Percentiles rank a stretch among this genome's conserved stretches.
Evolutionary conservation across 1,284 basidiomycete species (phyloP).

Genomic region (Trichosporon ovoides): DNA sequence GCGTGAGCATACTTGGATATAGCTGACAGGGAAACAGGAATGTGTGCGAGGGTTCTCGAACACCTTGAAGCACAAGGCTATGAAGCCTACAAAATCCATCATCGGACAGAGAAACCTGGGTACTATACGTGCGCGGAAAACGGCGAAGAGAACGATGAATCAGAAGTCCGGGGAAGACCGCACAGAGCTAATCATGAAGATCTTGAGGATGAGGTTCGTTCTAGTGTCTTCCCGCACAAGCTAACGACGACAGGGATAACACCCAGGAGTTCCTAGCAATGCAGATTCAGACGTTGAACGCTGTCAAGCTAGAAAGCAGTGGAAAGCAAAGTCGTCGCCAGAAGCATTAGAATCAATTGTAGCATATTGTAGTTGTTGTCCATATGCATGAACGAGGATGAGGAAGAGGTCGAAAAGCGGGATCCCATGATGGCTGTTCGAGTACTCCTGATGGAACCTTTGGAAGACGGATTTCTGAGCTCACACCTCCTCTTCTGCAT

Average conservation of each 20-base stretch:
- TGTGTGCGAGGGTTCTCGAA: conserved; percentile 76
- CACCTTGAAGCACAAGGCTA: conserved; percentile 64
- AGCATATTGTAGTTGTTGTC: conserved; percentile 9
- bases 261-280: conserved; percentile 85
- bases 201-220: conserved; percentile 84
- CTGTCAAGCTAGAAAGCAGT: conserved; percentile 28
- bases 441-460: too few relatives aligned
- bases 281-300: conserved; percentile 55
- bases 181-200: conserved; percentile 85
- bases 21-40: conserved; percentile 55
- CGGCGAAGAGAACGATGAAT: conserved; percentile 72
- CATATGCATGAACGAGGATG: not conserved
- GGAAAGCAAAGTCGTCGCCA: not conserved
- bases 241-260: conserved; percentile 56
- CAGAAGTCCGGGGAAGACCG: conserved; percentile 55
- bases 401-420: too few relatives aligned
- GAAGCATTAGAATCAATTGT: not conserved
- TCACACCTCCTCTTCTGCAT: too few relatives aligned
- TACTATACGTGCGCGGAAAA: conserved; percentile 91
- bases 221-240: not conserved
- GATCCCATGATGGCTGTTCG: too few relatives aligned
- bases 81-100: conserved; percentile 85
- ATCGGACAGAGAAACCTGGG: conserved; percentile 82
- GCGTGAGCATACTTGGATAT: conserved; percentile 16
- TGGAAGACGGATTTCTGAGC: too few relatives aligned